Conservation (phyloP, 768 basidiomycete genomes). For the Thelephora ganbajun region DNA sequence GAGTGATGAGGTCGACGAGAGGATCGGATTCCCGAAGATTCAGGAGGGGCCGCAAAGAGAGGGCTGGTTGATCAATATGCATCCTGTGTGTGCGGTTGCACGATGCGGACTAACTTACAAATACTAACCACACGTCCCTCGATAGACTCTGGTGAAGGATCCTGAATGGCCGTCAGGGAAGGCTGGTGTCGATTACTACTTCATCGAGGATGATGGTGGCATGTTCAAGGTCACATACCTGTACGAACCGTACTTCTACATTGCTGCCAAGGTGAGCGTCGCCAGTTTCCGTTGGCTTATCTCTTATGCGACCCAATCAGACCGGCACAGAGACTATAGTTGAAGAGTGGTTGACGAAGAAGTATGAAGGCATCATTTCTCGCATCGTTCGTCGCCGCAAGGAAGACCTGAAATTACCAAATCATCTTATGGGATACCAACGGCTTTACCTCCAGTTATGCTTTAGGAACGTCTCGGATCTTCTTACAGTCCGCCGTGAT, state of each 20-base stretch:
- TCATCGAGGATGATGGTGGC: constrained; percentile 91
- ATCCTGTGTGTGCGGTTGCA: constrained; percentile 50
- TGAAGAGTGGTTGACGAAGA: constrained; percentile 92
- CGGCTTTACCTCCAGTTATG: constrained; percentile 78
- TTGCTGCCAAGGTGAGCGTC: constrained; percentile 69
- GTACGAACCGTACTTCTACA: constrained; percentile 91
- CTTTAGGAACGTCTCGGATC: constrained; percentile 89
- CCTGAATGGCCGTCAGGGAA: constrained; percentile 72
- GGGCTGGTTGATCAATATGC: constrained; percentile 99
- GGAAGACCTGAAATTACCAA: constrained; percentile 90
- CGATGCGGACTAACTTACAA: not conserved
- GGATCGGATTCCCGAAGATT: constrained; percentile 73
- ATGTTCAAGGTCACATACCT: constrained; percentile 91
- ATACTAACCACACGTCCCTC: not conserved
- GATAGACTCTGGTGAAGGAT: constrained; percentile 76
- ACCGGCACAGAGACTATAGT: constrained; percentile 75
- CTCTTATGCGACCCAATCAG: constrained; percentile 23
- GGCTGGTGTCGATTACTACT: constrained; percentile 91
- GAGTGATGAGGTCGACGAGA: constrained; percentile 84
- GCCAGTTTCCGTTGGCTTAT: not conserved
- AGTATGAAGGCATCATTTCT: constrained; percentile 76
- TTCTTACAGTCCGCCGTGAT: constrained; percentile 77
- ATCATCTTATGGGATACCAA: constrained; percentile 92
- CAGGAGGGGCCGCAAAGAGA: constrained; percentile 67
- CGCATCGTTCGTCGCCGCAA: constrained; percentile 74